Base-by-base conservation (phyloP, 2,329 filamentous ascomycete genomes). In the Pezicula rhizophila region DNA sequence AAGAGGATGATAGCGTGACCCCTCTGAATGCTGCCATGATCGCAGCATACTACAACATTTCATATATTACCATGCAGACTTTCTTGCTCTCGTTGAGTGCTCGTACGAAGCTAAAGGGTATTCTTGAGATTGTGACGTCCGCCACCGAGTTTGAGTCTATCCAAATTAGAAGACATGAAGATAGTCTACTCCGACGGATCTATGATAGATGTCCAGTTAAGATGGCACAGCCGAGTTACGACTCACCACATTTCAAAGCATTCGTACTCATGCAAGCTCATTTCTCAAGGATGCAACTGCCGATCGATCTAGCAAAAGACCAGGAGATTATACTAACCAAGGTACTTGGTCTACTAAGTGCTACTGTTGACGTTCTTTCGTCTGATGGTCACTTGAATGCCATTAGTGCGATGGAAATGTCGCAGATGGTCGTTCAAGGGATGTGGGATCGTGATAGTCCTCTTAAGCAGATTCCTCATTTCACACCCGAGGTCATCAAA, bases 391-490 rank as follows among this genome's bases (percentile, higher is more conserved):
- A 96, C 61, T 78, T 99, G 53, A 99, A 99, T 64, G 92, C 93
- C 52, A 95, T 96, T 85, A 91, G 86, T 61, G 93, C 93, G 25
- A 99, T 99, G 92, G 93, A 99, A 68, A 89, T 99, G 80, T 95
- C 89, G 11, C 93, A 99, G 66, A 99, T 99, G 93, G 89, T 95
- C 46, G 91, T 99, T 3, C 93, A 99, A 70, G 91, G 87, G 44
- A 96, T 97, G 89, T 99, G 93, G 93, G 92, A 99, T 70, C 87
- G 91, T 50, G 93, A 99, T 67, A 95, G 88, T 61, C 91, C 93
- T 35, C 78, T 99, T 57, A 96, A 96, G 73, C 93, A 99, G 69
- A 96, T 99, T 63, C 93, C 93, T 58, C 89, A 97, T 72, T 97
- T 97, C 67, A 82, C 85, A 14, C 80, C 85, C 34, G 85, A 92